A percentile compares a stretch with the other conserved stretches of the same genome.
phyloP scores from a whole-genome alignment of 148 eudicot species.

The Simmondsia chinensis region DNA sequence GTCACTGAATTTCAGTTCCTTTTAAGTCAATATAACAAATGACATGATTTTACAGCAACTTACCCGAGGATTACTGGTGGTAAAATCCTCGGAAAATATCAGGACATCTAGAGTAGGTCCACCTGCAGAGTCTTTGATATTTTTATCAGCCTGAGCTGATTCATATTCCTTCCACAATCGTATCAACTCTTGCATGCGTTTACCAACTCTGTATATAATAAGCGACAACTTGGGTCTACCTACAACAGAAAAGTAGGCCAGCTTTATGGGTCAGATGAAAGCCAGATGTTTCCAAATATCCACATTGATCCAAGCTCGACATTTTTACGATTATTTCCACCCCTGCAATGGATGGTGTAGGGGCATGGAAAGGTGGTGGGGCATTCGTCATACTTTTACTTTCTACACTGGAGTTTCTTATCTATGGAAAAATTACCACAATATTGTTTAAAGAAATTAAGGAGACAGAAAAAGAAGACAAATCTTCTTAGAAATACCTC shows the following conservation, averaged over 20 bases:
- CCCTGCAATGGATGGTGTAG: no score
- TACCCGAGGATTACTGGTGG: constrained; percentile 95
- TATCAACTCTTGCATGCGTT: constrained; percentile 81
- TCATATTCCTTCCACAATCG: constrained; percentile 83
- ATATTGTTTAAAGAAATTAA: no score
- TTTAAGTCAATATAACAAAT: no score
- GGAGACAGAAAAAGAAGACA: no score
- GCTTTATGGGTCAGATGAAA: constrained; percentile 1
- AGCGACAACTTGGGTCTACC: constrained; percentile 63
- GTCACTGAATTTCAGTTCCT: no score
- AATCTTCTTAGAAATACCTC: no score
- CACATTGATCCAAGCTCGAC: background rate
- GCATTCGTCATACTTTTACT: no score
- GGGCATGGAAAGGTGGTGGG: no score
- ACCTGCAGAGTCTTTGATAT: constrained; percentile 34
- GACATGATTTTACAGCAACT: no score
- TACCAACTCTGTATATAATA: constrained; percentile 75
- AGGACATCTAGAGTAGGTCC: constrained; percentile 80
- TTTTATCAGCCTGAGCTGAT: constrained; percentile 45
- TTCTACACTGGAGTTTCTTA: no score
- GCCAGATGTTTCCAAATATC: background rate
- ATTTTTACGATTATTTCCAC: no score
- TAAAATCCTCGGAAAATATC: constrained; percentile 89
- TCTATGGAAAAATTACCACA: no score
- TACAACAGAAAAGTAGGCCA: constrained; percentile 17